Conservation (phyloP, 73 alveolate species). For the Strombidium stylifer region DNA sequence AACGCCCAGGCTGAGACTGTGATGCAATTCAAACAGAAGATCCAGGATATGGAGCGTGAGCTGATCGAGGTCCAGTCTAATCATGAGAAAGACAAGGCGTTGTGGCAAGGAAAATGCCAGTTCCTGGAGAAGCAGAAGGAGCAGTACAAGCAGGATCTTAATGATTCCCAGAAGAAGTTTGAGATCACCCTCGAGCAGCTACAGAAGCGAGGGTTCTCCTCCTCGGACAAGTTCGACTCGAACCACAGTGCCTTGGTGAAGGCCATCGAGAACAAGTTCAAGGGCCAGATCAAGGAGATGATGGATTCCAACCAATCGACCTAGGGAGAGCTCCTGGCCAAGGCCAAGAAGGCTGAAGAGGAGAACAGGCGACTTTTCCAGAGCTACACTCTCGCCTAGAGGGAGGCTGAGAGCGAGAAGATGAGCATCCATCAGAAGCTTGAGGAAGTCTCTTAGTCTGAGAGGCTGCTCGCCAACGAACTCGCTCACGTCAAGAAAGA, state of each 20-base stretch:
- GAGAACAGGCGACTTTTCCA: constrained; percentile 50
- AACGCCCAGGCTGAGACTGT: constrained; percentile 46
- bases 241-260: constrained; percentile 29
- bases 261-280: constrained; percentile 52
- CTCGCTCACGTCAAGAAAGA: constrained; percentile 57
- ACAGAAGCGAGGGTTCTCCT: constrained; percentile 57
- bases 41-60: constrained; percentile 65
- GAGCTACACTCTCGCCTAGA: constrained; percentile 36
- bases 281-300: constrained; percentile 63
- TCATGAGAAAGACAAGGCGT: constrained; percentile 78
- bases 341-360: constrained; percentile 53
- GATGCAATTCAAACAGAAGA: constrained; percentile 25
- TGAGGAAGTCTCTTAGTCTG: constrained; percentile 48
- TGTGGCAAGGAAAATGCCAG: constrained; percentile 80
- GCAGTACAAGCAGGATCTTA: constrained; percentile 61
- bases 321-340: constrained; percentile 31
- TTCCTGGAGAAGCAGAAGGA: constrained; percentile 71
- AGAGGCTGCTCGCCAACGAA: constrained; percentile 33
- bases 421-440: constrained; percentile 49
- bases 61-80: constrained; percentile 56
- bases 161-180: constrained; percentile 69
- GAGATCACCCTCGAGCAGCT: constrained; percentile 73
- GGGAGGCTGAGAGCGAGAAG: constrained; percentile 44
- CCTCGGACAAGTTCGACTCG: constrained; percentile 55
- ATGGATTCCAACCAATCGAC: constrained; percentile 44